Evolutionary conservation across 208 protist species (phyloP).

Genomic region (Leishmania guyanensis): DNA sequence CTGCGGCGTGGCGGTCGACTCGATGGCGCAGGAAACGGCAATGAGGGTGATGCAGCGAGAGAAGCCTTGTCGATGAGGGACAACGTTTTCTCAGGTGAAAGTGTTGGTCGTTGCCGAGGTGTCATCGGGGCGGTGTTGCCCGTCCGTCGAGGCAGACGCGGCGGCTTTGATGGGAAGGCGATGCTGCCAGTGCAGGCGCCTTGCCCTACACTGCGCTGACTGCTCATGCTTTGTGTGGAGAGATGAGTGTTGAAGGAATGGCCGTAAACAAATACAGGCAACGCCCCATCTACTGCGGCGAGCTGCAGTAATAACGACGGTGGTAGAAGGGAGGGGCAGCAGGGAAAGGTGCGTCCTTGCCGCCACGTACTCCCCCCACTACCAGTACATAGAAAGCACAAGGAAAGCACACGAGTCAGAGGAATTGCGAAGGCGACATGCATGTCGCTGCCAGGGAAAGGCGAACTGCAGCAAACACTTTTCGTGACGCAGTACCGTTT

Average conservation of each 20-base stretch:
- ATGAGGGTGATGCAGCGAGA: background rate
- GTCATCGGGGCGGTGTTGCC: background rate
- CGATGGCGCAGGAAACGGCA: background rate
- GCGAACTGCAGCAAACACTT: background rate
- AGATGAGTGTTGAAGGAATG: background rate
- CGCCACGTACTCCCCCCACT: background rate
- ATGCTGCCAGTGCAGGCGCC: too few species aligned
- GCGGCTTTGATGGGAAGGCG: background rate
- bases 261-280: too few species aligned
- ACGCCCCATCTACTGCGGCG: background rate
- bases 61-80: too few species aligned
- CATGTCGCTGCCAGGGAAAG: too few species aligned
- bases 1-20: background rate
- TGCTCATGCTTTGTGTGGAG: background rate
- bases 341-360: background rate
- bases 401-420: background rate
- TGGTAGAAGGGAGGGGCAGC: background rate
- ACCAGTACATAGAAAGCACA: background rate
- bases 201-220: background rate
- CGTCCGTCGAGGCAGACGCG: background rate
- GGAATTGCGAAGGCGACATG: background rate
- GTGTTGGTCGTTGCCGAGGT: background rate
- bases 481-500: background rate
- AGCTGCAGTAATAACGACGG: background rate
- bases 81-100: background rate